phyloP scores from a whole-genome alignment of 345 rosid species.

The Brassica nigra region DNA sequence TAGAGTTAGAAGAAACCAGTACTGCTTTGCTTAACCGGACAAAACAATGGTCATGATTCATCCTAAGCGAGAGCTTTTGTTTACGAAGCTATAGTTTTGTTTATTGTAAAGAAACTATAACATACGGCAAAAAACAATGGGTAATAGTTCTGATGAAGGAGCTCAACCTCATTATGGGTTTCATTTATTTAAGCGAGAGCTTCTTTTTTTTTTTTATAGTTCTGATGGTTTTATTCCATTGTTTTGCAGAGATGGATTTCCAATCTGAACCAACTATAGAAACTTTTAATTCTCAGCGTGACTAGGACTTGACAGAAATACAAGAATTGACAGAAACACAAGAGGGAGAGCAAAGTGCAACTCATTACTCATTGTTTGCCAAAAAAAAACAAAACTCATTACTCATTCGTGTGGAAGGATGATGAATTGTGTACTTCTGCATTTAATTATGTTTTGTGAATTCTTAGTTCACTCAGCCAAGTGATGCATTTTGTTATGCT shows the following conservation, averaged over 20 bases:
- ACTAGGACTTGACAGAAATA: not conserved
- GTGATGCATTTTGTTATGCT: too few species aligned
- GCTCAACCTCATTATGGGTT: too few species aligned
- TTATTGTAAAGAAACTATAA: not conserved
- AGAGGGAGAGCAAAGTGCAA: not conserved
- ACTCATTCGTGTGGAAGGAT: too few species aligned
- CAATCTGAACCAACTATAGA: not conserved
- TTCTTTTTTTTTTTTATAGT: not conserved
- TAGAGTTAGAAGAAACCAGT: too few species aligned
- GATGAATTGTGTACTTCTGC: too few species aligned
- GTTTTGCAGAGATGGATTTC: not conserved
- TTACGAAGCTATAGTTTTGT: not conserved
- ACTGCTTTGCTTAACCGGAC: not conserved
- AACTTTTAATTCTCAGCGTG: not conserved
- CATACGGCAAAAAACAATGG: not conserved
- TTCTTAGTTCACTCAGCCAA: too few species aligned
- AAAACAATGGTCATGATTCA: not conserved
- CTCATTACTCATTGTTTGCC: too few species aligned
- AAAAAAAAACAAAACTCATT: too few species aligned
- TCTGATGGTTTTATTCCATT: not conserved
- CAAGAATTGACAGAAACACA: not conserved
- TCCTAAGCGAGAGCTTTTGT: not conserved
- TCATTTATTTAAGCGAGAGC: not conserved
- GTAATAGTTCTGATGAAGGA: too few species aligned
- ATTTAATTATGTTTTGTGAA: too few species aligned